Evolutionary conservation across 768 basidiomycete genomes (phyloP), one percentile per base, ranked within the genome.

Genomic region (Naganishia antarctica): DNA sequence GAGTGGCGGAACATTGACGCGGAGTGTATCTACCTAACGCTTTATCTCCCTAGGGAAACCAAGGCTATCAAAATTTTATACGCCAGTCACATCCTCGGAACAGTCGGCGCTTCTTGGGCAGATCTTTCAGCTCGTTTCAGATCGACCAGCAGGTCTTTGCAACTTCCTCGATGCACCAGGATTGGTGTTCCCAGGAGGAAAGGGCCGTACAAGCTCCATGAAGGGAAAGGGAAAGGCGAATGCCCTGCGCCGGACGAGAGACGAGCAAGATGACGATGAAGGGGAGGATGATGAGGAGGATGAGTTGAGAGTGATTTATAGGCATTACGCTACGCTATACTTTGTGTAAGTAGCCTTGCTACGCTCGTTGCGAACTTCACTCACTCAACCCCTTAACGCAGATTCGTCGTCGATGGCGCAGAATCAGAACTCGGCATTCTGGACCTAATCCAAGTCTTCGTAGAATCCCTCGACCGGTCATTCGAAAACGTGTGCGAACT

Each of bases 401-500:
- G 72, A 13, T 93, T 98, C 76, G 90, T 98, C 5, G 93, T 98
- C 5, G 94, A 98, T 73, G 86, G 86, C 28, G 89, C 90, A 18
- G 96, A 99, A 80, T 97, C 92, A 72, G 96, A 98, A 78, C 82
- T 99, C 25, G 96, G 94, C 3, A 88, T 98, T 68, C 80, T 99
- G 47, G 96, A 99, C 74, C 79, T 99, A 66, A 97, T 99, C 53
- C 96, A 99, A 83, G 96, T 99, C 18, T 91, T 99, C 72, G 96
- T 99, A 64, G 96, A 99, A 80, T 87, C 90, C 3, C 82, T 99
- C 37, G 96, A 99, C 78, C 82, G 91, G 40, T 86, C 91, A 16
- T 99, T 98, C 74, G 91, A 96, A 81, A 98, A 97, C 72, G 96
- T 99, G 0, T 98, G 96, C 78, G 96, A 99, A 77, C 81, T 99